Conservation (phyloP, 495 filamentous ascomycete genomes). For the Lentithecium fluviatile region DNA sequence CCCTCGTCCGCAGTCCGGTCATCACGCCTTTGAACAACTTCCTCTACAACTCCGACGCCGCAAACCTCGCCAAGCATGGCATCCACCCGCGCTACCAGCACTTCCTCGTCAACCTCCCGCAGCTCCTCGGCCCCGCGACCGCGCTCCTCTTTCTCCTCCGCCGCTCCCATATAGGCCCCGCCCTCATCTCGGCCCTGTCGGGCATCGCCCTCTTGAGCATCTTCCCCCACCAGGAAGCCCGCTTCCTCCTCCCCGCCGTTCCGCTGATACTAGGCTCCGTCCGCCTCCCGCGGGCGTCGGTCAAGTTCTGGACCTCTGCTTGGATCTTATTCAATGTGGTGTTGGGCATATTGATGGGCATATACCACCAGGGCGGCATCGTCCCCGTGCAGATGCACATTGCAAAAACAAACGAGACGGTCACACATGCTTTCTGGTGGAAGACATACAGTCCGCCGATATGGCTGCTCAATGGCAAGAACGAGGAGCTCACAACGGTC, state of each 20-base stretch:
- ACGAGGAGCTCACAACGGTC: slow-evolving; percentile 60
- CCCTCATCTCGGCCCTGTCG: slow-evolving; percentile 74
- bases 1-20: slow-evolving; percentile 56
- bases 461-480: slow-evolving; percentile 82
- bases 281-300: slow-evolving; percentile 57
- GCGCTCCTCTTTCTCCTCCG: slow-evolving; percentile 60
- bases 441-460: slow-evolving; percentile 93
- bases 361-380: slow-evolving; percentile 92
- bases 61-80: slow-evolving; percentile 85
- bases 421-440: slow-evolving; percentile 87
- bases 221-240: slow-evolving; percentile 91
- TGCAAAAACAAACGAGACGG: slow-evolving; percentile 42
- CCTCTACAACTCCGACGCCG: slow-evolving; percentile 71
- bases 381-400: slow-evolving; percentile 70
- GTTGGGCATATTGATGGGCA: slow-evolving; percentile 80
- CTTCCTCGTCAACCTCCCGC: slow-evolving; percentile 76
- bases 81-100: slow-evolving; percentile 92
- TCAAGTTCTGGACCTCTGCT: slow-evolving; percentile 57
- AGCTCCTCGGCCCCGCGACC: slow-evolving; percentile 86
- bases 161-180: slow-evolving; percentile 52
- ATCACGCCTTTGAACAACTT: slow-evolving; percentile 93
- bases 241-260: slow-evolving; percentile 84
- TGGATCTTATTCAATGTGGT: slow-evolving; percentile 85
- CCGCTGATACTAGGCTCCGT: slow-evolving; percentile 87
- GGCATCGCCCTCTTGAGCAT: slow-evolving; percentile 76